Evolutionary conservation across 345 rosid species (phyloP).

Genomic region (Chamaenerion angustifolium): DNA sequence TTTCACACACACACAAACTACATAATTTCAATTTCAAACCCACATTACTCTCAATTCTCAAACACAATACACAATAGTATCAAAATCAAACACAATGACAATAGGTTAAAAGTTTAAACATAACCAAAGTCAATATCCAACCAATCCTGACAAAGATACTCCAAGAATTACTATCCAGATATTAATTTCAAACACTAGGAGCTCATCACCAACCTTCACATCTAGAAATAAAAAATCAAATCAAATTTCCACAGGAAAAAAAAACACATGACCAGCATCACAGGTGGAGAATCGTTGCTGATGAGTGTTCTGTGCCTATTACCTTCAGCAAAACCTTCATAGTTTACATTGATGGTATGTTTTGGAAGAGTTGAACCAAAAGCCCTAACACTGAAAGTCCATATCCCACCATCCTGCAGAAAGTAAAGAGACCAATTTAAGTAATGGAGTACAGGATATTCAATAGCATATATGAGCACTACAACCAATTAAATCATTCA

Average conservation of each 20-base stretch:
- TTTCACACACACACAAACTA: too few relatives aligned
- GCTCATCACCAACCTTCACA: slow-evolving; percentile 88
- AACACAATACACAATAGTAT: too few relatives aligned
- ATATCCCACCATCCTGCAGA: slow-evolving; percentile 82
- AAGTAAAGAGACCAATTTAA: neutral
- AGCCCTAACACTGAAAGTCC: slow-evolving; percentile 93
- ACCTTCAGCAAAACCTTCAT: slow-evolving; percentile 99
- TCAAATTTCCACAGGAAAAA: too few relatives aligned
- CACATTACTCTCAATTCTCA: too few relatives aligned
- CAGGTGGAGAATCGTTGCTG: neutral
- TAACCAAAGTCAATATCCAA: slow-evolving; percentile 96
- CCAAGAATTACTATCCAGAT: slow-evolving; percentile 10
- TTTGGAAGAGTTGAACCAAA: slow-evolving; percentile 61
- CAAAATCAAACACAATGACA: too few relatives aligned
- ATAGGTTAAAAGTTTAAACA: too few relatives aligned
- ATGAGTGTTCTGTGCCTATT: neutral
- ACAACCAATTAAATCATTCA: too few relatives aligned
- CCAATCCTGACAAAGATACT: slow-evolving; percentile 56
- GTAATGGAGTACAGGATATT: neutral
- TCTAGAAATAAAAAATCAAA: slow-evolving; percentile 21
- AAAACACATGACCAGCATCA: too few relatives aligned
- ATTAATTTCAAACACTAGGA: slow-evolving; percentile 12
- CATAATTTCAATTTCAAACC: too few relatives aligned
- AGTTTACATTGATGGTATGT: slow-evolving; percentile 72
- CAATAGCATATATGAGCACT: neutral